Percentiles rank a stretch among this genome's conserved stretches.
Conservation (phyloP, 208 protist genomes). For the Novymonas esmeraldas region DNA sequence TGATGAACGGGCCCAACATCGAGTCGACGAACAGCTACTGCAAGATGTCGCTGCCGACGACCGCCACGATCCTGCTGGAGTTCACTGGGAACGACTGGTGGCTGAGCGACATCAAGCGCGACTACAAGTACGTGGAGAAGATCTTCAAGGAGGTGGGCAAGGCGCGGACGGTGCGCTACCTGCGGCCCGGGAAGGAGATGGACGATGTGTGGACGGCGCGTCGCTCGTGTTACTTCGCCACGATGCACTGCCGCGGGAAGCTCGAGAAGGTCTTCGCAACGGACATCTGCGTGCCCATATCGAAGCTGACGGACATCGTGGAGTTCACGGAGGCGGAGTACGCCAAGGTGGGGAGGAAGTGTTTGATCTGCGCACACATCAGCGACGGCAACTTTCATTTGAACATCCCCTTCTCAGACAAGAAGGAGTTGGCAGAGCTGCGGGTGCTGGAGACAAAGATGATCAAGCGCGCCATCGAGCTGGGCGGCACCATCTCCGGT, state of each 20-base stretch:
- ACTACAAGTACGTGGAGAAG: conserved; percentile 47
- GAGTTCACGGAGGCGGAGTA: conserved; percentile 77
- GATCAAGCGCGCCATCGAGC: conserved; percentile 65
- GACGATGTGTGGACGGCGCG: conserved; percentile 45
- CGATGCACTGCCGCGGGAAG: conserved; percentile 30
- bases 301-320: conserved; percentile 70
- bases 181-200: conserved; percentile 42
- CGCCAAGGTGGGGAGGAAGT: conserved; percentile 21
- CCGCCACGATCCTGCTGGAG: conserved; percentile 78
- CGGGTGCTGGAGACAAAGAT: conserved; percentile 66
- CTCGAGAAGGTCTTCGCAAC: conserved; percentile 45
- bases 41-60: conserved; percentile 41
- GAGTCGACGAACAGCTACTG: conserved; percentile 54
- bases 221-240: conserved; percentile 37
- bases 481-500: conserved; percentile 80
- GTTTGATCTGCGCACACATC: conserved; percentile 83
- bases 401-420: conserved; percentile 60
- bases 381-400: conserved; percentile 93
- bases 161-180: conserved; percentile 36
- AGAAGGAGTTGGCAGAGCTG: conserved; percentile 47
- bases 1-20: conserved; percentile 61
- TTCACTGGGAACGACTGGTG: conserved; percentile 54
- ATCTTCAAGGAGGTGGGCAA: conserved; percentile 39
- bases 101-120: conserved; percentile 58
- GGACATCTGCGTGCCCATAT: conserved; percentile 91